phyloP scores from a whole-genome alignment of 2,329 filamentous ascomycete genomes.

The Aspergillus intermedius region DNA sequence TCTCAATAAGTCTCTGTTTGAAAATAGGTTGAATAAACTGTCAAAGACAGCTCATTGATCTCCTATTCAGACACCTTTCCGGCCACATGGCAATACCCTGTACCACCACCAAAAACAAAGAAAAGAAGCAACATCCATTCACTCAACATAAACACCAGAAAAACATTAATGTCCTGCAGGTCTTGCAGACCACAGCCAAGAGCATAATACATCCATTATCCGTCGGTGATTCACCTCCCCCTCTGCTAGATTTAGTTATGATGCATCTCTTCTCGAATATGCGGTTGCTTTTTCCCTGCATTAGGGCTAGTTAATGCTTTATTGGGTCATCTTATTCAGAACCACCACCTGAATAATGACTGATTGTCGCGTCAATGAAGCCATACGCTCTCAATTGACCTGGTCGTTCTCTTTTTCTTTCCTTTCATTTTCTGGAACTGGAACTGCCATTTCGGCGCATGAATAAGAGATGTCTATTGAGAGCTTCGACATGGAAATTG shows the following conservation, averaged over 20 bases:
- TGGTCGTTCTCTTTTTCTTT: neutral
- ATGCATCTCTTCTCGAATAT: neutral
- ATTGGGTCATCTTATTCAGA: no score
- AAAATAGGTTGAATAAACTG: no score
- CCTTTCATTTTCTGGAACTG: neutral
- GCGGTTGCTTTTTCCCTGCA: no score
- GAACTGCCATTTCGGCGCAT: slow-evolving; percentile 1
- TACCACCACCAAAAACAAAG: neutral
- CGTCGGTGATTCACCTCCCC: neutral
- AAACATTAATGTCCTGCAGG: no score
- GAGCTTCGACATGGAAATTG: neutral
- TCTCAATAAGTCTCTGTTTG: no score
- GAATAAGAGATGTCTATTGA: slow-evolving; percentile 5
- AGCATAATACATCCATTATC: neutral
- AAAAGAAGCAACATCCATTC: neutral
- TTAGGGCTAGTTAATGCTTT: no score
- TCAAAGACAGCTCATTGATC: neutral
- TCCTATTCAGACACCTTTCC: neutral
- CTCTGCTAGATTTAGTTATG: no score
- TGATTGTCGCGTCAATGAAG: neutral
- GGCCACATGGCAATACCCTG: neutral
- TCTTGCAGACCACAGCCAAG: neutral
- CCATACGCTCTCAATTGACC: neutral
- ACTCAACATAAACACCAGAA: neutral
- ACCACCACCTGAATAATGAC: no score